Evolutionary conservation across 352 stramenopile genomes (phyloP).

Genomic region (Globisporangium heterothallicum): DNA sequence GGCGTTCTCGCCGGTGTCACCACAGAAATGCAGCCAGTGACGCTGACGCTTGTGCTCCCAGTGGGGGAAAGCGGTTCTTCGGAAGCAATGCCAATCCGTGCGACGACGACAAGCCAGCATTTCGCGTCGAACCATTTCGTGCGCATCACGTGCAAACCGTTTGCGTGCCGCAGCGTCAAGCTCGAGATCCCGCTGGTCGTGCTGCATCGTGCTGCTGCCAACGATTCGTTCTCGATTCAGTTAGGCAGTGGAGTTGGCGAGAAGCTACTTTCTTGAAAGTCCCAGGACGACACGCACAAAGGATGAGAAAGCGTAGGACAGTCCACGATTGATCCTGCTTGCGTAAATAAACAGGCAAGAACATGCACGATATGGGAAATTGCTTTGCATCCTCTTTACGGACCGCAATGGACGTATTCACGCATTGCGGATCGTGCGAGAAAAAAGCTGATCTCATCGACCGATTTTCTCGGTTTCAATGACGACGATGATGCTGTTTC

Average conservation of each 20-base stretch:
- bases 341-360: neutral
- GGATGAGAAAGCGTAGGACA: neutral
- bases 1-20: slow-evolving; percentile 4
- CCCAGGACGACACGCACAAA: too few relatives aligned
- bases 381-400: too few relatives aligned
- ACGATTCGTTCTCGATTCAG: slow-evolving; percentile 7
- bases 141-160: slow-evolving; percentile 10
- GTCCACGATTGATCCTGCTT: too few relatives aligned
- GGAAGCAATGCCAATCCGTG: neutral
- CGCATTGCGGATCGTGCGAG: too few relatives aligned
- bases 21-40: slow-evolving; percentile 2
- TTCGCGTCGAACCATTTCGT: slow-evolving; percentile 7
- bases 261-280: too few relatives aligned
- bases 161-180: neutral
- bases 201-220: slow-evolving; percentile 8
- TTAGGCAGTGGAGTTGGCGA: neutral
- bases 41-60: slow-evolving; percentile 1
- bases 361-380: neutral
- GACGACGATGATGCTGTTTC: too few relatives aligned
- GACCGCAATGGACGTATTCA: too few relatives aligned
- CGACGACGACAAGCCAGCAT: slow-evolving; percentile 9
- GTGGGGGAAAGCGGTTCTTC: too few relatives aligned
- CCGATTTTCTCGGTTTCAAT: too few relatives aligned
- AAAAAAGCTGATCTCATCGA: too few relatives aligned
- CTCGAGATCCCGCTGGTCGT: slow-evolving; percentile 12